A percentile compares a stretch with the other conserved stretches of the same genome.
Evolutionary conservation across 257 asterid genomes (phyloP).

Genomic region (Nicotiana sylvestris): DNA sequence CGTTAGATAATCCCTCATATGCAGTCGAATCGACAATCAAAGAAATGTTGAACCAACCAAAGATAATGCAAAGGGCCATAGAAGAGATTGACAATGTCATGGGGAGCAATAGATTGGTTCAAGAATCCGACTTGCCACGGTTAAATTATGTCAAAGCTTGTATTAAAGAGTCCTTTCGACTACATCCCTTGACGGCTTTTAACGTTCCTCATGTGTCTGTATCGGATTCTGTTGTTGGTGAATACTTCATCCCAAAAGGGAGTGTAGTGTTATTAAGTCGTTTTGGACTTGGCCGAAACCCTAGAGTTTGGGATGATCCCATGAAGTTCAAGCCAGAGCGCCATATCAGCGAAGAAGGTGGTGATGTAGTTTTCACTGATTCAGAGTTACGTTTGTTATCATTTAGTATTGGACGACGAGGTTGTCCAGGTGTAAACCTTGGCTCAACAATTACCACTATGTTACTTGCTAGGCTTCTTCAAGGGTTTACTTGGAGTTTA

Average conservation of each 20-base stretch:
- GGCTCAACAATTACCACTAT: no score
- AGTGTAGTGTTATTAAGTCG: slow-evolving; percentile 2
- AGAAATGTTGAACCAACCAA: slow-evolving; percentile 30
- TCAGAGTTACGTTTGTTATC: no score
- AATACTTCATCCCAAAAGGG: slow-evolving; percentile 15
- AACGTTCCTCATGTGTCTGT: slow-evolving; percentile 23
- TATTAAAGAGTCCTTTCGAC: slow-evolving; percentile 24
- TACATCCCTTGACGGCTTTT: slow-evolving; percentile 27
- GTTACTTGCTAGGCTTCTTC: no score
- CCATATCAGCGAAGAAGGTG: neutral
- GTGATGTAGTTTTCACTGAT: no score
- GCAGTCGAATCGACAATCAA: slow-evolving; percentile 25
- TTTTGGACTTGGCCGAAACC: slow-evolving; percentile 34
- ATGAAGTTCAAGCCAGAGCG: slow-evolving; percentile 19
- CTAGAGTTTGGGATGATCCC: slow-evolving; percentile 20
- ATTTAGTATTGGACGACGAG: no score
- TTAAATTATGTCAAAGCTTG: slow-evolving; percentile 32
- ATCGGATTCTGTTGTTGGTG: no score
- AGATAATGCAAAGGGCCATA: slow-evolving; percentile 7
- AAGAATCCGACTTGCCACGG: slow-evolving; percentile 27
- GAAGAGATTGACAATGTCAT: slow-evolving; percentile 22
- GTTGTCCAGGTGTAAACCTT: no score
- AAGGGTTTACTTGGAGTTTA: no score
- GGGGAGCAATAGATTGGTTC: slow-evolving; percentile 21
- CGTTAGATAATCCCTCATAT: slow-evolving; percentile 27